phyloP scores from a whole-genome alignment of 2,329 filamentous ascomycete species.

The Phyllachora maydis region DNA sequence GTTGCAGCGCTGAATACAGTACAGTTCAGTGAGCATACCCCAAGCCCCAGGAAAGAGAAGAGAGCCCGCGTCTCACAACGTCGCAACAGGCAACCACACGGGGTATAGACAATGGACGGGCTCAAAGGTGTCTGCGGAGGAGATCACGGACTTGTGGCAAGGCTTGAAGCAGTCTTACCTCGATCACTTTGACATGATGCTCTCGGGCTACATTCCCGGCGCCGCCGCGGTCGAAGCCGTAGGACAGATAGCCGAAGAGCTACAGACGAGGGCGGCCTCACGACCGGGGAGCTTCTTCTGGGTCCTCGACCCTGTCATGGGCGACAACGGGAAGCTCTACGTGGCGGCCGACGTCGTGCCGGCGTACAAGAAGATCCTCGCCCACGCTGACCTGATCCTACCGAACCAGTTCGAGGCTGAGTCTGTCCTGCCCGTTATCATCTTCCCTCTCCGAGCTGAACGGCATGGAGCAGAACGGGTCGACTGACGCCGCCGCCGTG shows the following conservation, averaged over 20 bases:
- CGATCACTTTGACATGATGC: conserved; percentile 79
- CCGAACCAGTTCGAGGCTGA: conserved; percentile 97
- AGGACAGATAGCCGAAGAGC: conserved; percentile 62
- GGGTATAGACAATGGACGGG: conserved; percentile 82
- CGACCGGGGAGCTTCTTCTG: conserved; percentile 73
- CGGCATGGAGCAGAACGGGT: no score
- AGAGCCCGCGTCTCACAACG: neutral
- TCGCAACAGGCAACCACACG: conserved; percentile 64
- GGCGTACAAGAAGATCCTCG: conserved; percentile 63
- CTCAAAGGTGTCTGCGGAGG: conserved; percentile 57
- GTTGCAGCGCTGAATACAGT: conserved; percentile 91
- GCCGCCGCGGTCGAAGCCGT: conserved; percentile 70
- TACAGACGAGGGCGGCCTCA: conserved; percentile 42
- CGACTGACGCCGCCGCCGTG: no score
- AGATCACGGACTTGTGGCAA: conserved; percentile 68
- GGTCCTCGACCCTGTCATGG: conserved; percentile 97
- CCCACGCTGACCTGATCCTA: conserved; percentile 72
- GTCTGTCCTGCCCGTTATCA: no score
- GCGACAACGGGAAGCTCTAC: conserved; percentile 81
- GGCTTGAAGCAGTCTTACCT: conserved; percentile 71
- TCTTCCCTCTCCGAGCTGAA: neutral
- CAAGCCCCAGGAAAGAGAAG: neutral
- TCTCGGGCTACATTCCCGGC: conserved; percentile 86
- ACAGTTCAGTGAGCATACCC: conserved; percentile 59
- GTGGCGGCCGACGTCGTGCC: conserved; percentile 83